Evolutionary conservation across 306 rosid species (phyloP), one percentile per base, ranked within the genome.

Genomic region (Chamaecrista fasciculata): DNA sequence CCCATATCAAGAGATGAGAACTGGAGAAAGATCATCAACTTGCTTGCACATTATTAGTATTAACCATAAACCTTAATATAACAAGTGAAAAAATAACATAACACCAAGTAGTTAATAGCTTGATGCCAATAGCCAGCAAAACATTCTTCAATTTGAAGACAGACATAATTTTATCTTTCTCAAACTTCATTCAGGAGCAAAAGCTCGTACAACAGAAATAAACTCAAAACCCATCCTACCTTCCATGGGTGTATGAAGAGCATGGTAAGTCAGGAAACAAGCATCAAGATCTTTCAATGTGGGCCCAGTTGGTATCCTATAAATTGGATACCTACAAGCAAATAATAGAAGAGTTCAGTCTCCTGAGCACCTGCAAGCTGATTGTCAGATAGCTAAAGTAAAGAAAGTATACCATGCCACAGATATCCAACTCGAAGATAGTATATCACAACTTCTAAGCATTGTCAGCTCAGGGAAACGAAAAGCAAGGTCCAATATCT

Each of bases 291-390:
- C 96, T 79, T 78, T 92, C 78, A 92, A 77, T 66, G 96, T 92
- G 71, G 93, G 96, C 40, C 98, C 98, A 9, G 92, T 92, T 66
- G 98, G 98, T 71, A 90, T 92, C 79, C 98, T 80, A 77, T 92
- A 92, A 74, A 92, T 92, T 7, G 96, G 98, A 83, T 92, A 92
- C 98, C 98, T 92, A 65, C 71, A 78, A 71, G 25, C 62, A 67
- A 48, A 56, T 16, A 26, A 78, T 0, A 57, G 72, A 70, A 67
- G 44, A 73, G 11, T 40, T 36, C 66, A 70, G 75, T 76, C 47
- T 53, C 64, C 47, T 42, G 50, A 49, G 26, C 31, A 57, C 11
- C 39, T n/a, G 29, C 19, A 66, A 49, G 64, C 28, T 14, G 8
- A 25, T 20, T 68, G 74, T 58, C 34, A 67, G 65, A 69, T 16